phyloP scores from a whole-genome alignment of 225 moss, liverwort and hornwort genomes.

The Bryum argenteum region DNA sequence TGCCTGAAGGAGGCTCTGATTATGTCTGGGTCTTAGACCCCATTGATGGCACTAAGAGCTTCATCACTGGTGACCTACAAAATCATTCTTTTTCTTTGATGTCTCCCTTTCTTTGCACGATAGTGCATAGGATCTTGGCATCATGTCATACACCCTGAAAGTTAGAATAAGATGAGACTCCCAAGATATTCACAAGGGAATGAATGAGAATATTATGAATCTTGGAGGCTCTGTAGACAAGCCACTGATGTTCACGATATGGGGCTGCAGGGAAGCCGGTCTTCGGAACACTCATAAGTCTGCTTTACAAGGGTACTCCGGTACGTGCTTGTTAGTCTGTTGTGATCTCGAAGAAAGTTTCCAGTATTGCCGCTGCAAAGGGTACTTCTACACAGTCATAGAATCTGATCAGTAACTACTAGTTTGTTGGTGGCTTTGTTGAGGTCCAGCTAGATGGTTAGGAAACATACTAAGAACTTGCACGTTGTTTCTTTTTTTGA shows the following conservation, averaged over 20 bases:
- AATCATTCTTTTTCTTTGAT: conserved; percentile 47
- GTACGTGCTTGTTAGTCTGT: conserved; percentile 44
- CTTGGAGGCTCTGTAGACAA: background rate
- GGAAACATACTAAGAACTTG: background rate
- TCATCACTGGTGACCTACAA: conserved; percentile 89
- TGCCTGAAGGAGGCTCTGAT: conserved; percentile 84
- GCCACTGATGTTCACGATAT: conserved; percentile 33
- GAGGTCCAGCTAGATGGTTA: conserved; percentile 3
- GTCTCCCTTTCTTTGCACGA: conserved; percentile 56
- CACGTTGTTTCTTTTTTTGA: background rate
- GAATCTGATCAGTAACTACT: background rate
- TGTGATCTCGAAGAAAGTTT: background rate
- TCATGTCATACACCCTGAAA: conserved; percentile 30
- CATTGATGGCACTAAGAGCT: conserved; percentile 99
- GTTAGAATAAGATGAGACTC: conserved; percentile 5
- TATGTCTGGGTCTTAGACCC: conserved; percentile 99
- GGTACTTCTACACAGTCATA: background rate
- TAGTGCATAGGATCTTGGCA: conserved; percentile 60
- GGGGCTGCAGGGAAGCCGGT: conserved; percentile 83
- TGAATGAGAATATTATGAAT: background rate
- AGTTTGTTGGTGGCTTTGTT: conserved; percentile 1
- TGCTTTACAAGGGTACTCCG: conserved; percentile 87
- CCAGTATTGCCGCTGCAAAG: conserved; percentile 10
- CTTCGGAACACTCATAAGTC: conserved; percentile 84
- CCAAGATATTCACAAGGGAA: conserved; percentile 16